Conservation (phyloP, 2,329 filamentous ascomycete species). For the Fonsecaea monophora region DNA sequence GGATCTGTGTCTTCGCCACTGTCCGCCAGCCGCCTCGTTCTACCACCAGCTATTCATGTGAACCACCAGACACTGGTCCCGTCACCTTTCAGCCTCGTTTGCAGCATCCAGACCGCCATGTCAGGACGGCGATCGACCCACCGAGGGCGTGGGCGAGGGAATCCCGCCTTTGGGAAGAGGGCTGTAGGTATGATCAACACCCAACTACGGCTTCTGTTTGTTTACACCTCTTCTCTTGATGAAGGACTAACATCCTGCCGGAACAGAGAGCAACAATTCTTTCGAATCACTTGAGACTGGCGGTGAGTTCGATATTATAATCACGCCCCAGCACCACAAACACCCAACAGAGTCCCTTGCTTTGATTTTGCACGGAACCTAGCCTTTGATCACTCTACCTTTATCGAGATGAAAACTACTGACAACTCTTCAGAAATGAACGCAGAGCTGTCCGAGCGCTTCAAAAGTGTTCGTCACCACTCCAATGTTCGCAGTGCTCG, state of each 20-base stretch:
- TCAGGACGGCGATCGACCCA: not conserved
- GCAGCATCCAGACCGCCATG: not conserved
- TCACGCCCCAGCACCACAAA: not conserved
- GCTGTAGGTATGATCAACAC: slow-evolving; percentile 2
- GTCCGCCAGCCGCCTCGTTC: not conserved
- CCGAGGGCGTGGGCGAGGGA: slow-evolving; percentile 8
- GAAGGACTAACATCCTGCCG: not conserved
- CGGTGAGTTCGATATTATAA: not conserved
- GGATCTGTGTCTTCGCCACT: not conserved
- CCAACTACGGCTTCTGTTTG: not conserved
- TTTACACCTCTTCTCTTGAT: not conserved
- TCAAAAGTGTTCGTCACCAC: slow-evolving; percentile 23
- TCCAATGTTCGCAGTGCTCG: slow-evolving; percentile 18
- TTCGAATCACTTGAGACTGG: slow-evolving; percentile 7
- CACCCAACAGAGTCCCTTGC: too few relatives aligned
- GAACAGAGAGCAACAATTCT: slow-evolving; percentile 6
- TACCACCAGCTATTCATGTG: not conserved
- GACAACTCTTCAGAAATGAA: slow-evolving; percentile 35
- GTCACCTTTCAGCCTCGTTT: not conserved
- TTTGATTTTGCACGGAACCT: not conserved
- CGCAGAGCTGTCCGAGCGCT: slow-evolving; percentile 36
- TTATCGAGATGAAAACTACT: not conserved
- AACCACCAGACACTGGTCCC: not conserved
- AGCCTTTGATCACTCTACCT: not conserved
- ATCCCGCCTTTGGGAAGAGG: not conserved